Evolutionary conservation across 2,329 filamentous ascomycete genomes (phyloP), one percentile per base, ranked within the genome.

Genomic region (Didymella lethalis): DNA sequence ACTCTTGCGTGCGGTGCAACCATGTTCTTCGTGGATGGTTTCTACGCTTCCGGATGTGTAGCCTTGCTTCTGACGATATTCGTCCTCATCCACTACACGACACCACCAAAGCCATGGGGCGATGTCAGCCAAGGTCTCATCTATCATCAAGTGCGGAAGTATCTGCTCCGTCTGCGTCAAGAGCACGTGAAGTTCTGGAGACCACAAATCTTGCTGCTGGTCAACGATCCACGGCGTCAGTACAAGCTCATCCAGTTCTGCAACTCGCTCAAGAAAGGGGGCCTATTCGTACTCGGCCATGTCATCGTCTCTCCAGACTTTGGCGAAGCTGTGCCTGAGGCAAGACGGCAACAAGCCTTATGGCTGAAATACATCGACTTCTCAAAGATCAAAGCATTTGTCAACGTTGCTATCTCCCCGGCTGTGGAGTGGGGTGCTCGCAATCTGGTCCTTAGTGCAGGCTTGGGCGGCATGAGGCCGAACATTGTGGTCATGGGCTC

Each of bases 151-250:
- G 92, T 96, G 14, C 86, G 92, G 59, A 96, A 96, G 69, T 96
- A 96, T 70, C 79, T 96, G 29, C 81, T 96, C 29, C 87, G 92
- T n/a, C 80, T 96, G 29, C 88, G 87, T 48, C 91, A 92, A 34
- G 92, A 96, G 68, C 92, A 96, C 72, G 93, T 96, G 76, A 96
- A 96, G 71, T 96, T 96, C 74, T 96, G 93, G 92, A 85, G 92
- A 50, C 92, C 92, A 0, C 92, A 96, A 64, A 93, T 96, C 43
- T 85, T 96, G 47, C 82, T 96, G 0, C 85, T 96, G 52, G 87
- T 95, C 64, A 95, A 94, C 71, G 87, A 95, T 68, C 90, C 92
- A 4, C 85, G 92, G n/a, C 85, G 85, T 6, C 91, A 95, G 72
- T 92, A 90, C 52, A 89, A 91, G 41, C 84, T 96, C 40, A 94